These are phyloP conservation scores for Auricularia sp. DNA, from an alignment of 768 basidiomycete species.

Conservation along the genomic window DNA sequence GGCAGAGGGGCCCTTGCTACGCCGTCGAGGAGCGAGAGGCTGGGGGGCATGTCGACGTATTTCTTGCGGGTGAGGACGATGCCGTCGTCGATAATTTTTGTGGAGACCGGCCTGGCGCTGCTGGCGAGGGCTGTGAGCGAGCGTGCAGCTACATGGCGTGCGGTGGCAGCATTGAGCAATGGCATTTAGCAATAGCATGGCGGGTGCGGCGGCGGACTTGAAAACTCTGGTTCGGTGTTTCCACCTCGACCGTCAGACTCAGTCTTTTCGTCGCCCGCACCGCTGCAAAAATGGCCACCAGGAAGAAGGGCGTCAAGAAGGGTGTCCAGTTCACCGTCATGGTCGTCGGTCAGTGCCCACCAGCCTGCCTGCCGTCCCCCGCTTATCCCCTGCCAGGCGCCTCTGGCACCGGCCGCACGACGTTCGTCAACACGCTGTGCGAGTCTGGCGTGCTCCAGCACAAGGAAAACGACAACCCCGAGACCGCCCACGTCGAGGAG, in stretches of 20 bases:
- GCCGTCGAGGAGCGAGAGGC: not conserved
- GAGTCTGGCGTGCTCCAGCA: constrained; percentile 87
- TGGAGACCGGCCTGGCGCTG: not conserved
- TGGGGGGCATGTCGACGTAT: not conserved
- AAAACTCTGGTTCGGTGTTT: not conserved
- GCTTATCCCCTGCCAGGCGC: constrained; percentile 49
- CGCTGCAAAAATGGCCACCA: constrained; percentile 10
- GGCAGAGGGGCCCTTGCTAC: not conserved
- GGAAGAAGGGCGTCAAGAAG: constrained; percentile 89
- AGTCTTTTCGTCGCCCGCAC: constrained; percentile 1
- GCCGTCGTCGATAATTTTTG: not conserved
- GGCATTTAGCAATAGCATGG: not conserved
- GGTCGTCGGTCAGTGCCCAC: constrained; percentile 76
- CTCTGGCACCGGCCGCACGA: constrained; percentile 94
- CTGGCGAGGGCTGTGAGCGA: no score
- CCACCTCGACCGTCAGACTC: not conserved
- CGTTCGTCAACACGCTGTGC: constrained; percentile 98
- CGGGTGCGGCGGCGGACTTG: not conserved
- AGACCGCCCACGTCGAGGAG: constrained; percentile 87
- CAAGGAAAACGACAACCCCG: constrained; percentile 75
- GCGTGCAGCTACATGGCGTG: not conserved
- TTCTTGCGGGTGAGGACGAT: not conserved
- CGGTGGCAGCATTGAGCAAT: not conserved
- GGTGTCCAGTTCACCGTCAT: constrained; percentile 96
- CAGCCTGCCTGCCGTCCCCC: constrained; percentile 7